Conservation (phyloP, 306 rosid genomes). For the Bauhinia variegata region DNA sequence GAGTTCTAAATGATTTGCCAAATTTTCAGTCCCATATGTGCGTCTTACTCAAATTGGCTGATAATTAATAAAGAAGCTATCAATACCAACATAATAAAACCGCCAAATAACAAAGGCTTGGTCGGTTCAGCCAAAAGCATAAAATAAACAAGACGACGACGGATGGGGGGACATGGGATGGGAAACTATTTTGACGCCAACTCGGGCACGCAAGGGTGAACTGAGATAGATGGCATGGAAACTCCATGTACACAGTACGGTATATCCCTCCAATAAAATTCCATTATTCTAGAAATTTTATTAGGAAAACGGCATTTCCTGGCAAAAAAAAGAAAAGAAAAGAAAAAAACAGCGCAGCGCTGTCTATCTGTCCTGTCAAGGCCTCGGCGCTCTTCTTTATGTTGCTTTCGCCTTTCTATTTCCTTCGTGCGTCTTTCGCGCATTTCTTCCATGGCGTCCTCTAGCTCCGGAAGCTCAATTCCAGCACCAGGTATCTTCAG, state of each 20-base stretch:
- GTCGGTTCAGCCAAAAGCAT: conserved; percentile 35
- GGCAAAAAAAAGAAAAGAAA: too few relatives aligned
- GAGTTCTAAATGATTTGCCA: conserved; percentile 28
- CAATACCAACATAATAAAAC: conserved; percentile 37
- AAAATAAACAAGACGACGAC: conserved; percentile 35
- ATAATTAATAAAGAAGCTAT: conserved; percentile 12
- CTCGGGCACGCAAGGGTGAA: too few relatives aligned
- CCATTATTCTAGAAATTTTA: background rate
- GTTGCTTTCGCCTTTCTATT: background rate
- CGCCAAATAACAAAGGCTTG: conserved; percentile 35
- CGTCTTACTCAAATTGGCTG: conserved; percentile 38
- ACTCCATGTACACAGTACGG: too few relatives aligned
- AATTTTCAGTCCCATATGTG: conserved; percentile 33
- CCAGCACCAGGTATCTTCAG: conserved; percentile 68
- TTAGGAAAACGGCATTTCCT: background rate
- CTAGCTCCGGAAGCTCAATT: conserved; percentile 54
- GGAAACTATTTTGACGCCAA: too few relatives aligned
- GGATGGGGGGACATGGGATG: background rate
- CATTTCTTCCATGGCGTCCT: conserved; percentile 59
- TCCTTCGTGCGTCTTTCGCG: background rate
- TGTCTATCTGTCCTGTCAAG: too few relatives aligned
- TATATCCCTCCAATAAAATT: too few relatives aligned
- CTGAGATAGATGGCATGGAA: too few relatives aligned
- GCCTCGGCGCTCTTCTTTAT: too few relatives aligned
- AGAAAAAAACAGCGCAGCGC: too few relatives aligned